Evolutionary conservation across 1,139 yeast species (phyloP), one percentile per base, ranked within the genome.

Genomic region (Saccharomycopsis phalli): DNA sequence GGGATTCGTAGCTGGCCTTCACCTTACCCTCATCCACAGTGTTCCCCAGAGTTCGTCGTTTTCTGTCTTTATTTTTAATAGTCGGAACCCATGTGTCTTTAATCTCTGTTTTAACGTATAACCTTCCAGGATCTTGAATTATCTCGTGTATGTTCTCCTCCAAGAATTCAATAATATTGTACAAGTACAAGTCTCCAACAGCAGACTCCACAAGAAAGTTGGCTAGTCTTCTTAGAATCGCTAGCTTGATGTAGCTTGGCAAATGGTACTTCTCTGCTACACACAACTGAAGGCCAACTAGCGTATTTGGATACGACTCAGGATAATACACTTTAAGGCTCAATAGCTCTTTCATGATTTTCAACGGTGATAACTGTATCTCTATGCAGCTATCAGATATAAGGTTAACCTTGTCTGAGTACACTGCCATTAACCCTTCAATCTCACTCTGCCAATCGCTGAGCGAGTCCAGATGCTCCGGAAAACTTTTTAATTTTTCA

Each of bases 391-490:
- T 28, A 13, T 19, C 22, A n/a, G 30, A 36, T 8, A 30, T 13
- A 4, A 30, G 17, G 4, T 52, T 50, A 28, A 65, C 45, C 34
- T 54, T 53, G 2, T 59, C 53, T 3, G 66, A 74, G 48, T 74
- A 74, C 35, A 83, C 74, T 28, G 76, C 66, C 30, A 63, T 58
- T 41, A 88, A 59, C 34, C 86, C 77, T 44, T 79, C 83, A n/a
- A 81, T 53, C 55, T 88, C 97, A 53, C 82, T 81, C 2, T 63
- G 57, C 96, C 96, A 88, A 10, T 71, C 55, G 4, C 64, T 70
- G 10, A 34, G 22, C 10, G 17, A 4, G 10, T 29, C 34, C 20
- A 31, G 28, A n/a, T 21, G 25, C n/a, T 13, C 28, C 11, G 21
- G 13, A 26, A 34, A 16, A n/a, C n/a, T n/a, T n/a, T n/a, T n/a